A percentile compares a stretch with the other conserved stretches of the same genome.
Evolutionary conservation across 2,329 filamentous ascomycete species (phyloP).

Genomic region (Colletotrichum sp.): DNA sequence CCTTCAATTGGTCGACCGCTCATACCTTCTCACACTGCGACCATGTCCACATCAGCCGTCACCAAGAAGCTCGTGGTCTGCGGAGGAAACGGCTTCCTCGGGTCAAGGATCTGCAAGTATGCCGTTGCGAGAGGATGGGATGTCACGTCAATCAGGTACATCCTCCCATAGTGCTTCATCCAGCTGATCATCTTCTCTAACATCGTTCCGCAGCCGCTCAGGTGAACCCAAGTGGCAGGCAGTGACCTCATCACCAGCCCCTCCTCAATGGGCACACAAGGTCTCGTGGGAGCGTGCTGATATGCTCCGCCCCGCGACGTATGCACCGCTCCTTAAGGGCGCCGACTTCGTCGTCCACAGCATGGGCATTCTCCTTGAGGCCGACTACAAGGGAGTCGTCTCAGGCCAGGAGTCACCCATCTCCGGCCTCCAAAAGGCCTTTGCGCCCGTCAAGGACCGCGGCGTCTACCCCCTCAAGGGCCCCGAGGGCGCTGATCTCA

Average conservation of each 20-base stretch:
- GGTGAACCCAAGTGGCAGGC: conserved; percentile 86
- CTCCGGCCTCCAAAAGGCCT: conserved; percentile 77
- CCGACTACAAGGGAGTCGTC: conserved; percentile 94
- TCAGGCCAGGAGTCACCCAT: conserved; percentile 84
- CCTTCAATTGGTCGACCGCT: not conserved
- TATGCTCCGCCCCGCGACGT: conserved; percentile 82
- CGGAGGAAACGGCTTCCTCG: conserved; percentile 92
- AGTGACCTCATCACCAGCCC: conserved; percentile 71
- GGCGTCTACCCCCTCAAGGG: conserved; percentile 74
- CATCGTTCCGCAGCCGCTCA: conserved; percentile 69
- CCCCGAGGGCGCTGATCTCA: conserved; percentile 61
- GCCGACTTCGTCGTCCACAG: conserved; percentile 90
- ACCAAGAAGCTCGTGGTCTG: conserved; percentile 87
- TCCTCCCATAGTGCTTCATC: not conserved
- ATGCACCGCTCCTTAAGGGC: conserved; percentile 74
- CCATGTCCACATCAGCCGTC: conserved; percentile 57
- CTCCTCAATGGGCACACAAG: conserved; percentile 80
- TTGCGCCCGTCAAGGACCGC: conserved; percentile 68
- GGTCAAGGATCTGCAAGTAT: conserved; percentile 87
- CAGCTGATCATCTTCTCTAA: conserved; percentile 21
- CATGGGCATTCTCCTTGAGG: conserved; percentile 95
- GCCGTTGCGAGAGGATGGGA: conserved; percentile 87
- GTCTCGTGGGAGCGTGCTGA: conserved; percentile 91
- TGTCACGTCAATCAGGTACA: conserved; percentile 88
- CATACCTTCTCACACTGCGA: conserved; percentile 22